These are phyloP conservation scores for Verticillium zaregamsianum DNA, from an alignment of 2,329 filamentous ascomycete species.

Conservation along the genomic window DNA sequence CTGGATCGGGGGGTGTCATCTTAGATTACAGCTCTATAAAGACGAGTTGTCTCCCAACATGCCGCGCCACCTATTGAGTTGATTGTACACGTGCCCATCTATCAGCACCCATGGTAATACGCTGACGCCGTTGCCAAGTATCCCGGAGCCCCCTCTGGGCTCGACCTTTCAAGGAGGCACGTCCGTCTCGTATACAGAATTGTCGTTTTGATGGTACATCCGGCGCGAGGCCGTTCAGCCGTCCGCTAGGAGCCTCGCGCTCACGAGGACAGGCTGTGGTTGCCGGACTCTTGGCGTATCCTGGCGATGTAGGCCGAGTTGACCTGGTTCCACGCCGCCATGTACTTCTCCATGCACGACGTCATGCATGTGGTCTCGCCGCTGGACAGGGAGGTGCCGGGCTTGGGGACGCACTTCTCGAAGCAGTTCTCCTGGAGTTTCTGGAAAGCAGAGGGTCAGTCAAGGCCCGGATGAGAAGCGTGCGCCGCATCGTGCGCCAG, in stretches of 20 bases:
- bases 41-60: not conserved
- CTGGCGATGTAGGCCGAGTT: conserved; percentile 63
- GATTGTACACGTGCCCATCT: not conserved
- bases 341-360: conserved; percentile 82
- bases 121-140: not conserved
- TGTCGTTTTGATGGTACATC: not conserved
- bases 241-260: not conserved
- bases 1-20: not conserved
- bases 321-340: conserved; percentile 72
- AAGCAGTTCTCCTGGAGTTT: conserved; percentile 82
- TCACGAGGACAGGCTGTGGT: conserved; percentile 10
- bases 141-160: not conserved
- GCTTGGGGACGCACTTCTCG: conserved; percentile 69
- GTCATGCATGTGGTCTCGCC: conserved; percentile 68
- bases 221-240: not conserved
- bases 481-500: not conserved
- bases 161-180: not conserved
- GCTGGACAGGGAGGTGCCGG: conserved; percentile 61
- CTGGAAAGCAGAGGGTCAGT: conserved; percentile 33
- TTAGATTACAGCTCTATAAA: not conserved
- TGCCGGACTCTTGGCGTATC: conserved; percentile 53
- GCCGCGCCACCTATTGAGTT: not conserved
- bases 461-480: not conserved
- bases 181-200: not conserved
- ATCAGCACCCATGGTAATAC: not conserved